These are phyloP conservation scores for Camelina neglecta DNA, from an alignment of 345 rosid genomes.

Conservation along the genomic window DNA sequence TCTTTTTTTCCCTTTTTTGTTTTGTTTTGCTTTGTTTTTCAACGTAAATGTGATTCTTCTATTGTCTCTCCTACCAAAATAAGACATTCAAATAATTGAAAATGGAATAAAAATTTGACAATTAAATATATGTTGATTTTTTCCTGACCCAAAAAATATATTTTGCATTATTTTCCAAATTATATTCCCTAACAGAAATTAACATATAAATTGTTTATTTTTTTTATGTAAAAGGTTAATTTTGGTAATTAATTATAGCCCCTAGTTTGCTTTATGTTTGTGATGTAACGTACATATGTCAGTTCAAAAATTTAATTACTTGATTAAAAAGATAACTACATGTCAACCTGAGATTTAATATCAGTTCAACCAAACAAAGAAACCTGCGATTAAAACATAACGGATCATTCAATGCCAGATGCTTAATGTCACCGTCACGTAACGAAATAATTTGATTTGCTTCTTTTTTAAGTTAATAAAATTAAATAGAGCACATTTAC, in stretches of 20 bases:
- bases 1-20: not conserved
- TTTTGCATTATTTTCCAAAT: too few relatives aligned
- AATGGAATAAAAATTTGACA: not conserved
- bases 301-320: constrained; percentile 1
- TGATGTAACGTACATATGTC: constrained; percentile 24
- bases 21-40: not conserved
- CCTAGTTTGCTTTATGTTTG: not conserved
- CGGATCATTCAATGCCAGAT: constrained; percentile 16
- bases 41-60: constrained; percentile 8
- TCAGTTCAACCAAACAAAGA: not conserved
- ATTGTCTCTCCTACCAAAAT: not conserved
- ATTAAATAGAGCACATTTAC: not conserved
- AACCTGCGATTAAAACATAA: constrained; percentile 19
- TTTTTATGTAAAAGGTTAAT: constrained; percentile 17
- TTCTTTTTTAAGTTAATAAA: not conserved
- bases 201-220: too few relatives aligned
- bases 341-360: constrained; percentile 22
- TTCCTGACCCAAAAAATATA: too few relatives aligned
- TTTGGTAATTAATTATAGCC: not conserved
- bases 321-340: not conserved
- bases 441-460: constrained; percentile 14
- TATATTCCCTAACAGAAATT: too few relatives aligned
- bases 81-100: not conserved
- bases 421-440: constrained; percentile 18
- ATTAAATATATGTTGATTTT: not conserved